Conservation (phyloP, 2,329 filamentous ascomycete genomes). For the Aspergillus sclerotialis region DNA sequence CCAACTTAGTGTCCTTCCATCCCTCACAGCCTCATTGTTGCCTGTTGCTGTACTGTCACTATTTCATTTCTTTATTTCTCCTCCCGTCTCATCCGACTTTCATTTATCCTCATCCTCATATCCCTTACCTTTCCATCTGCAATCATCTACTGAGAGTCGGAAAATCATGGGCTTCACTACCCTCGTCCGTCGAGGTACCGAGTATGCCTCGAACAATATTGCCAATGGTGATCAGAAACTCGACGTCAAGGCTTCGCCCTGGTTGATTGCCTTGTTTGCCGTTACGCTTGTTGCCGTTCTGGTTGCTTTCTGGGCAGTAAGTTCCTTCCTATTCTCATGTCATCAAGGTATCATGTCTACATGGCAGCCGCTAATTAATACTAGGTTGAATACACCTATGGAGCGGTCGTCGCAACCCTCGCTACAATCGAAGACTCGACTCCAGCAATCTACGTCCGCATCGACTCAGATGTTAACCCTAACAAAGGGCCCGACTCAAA, state of each 20-base stretch:
- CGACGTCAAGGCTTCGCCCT: constrained; percentile 17
- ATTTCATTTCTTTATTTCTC: background rate
- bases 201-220: constrained; percentile 21
- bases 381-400: constrained; percentile 52
- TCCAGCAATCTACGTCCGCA: constrained; percentile 46
- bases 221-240: constrained; percentile 13
- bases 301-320: constrained; percentile 20
- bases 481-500: constrained; percentile 20
- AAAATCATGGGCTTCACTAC: constrained; percentile 24
- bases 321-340: constrained; percentile 5
- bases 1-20: no score
- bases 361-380: background rate
- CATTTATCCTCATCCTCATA: background rate
- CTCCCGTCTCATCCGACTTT: constrained; percentile 1
- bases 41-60: no score
- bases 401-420: constrained; percentile 53
- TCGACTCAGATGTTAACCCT: constrained; percentile 34
- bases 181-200: constrained; percentile 31
- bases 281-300: constrained; percentile 19
- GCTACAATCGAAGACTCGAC: constrained; percentile 58
- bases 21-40: constrained; percentile 8
- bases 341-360: no score
- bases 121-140: background rate
- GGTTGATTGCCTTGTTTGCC: constrained; percentile 21
- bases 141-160: no score